Evolutionary conservation across 2,329 filamentous ascomycete genomes (phyloP), one percentile per base, ranked within the genome.

Genomic region (Sclerotinia trifoliorum): DNA sequence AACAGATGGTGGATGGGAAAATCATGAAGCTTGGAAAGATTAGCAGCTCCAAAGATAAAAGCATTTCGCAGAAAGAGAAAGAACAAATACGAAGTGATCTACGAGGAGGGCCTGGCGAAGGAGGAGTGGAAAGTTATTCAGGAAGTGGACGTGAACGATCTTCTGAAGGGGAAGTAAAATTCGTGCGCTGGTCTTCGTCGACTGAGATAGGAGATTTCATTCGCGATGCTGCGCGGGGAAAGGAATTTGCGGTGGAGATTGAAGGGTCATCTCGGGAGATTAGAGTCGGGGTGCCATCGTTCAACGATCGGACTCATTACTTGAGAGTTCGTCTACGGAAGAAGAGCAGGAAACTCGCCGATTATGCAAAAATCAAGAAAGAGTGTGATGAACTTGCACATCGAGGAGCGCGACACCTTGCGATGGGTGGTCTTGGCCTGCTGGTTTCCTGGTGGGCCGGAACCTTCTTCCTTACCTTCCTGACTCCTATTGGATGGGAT

Each of bases 171-270:
- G 65, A 74, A 26, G 62, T 84, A 68, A 85, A 87, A 66, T 95
- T 94, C 81, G 92, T 97, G 2, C 88, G 93, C 42, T 97, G 94
- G 94, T 93, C 90, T 56, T 88, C 88, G 54, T 92, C 89, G 42
- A 97, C 94, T 0, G 94, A 97, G 77, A 90, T 97, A 44, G 94
- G 94, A 13, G 94, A 97, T 80, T 97, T 97, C 76, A 95, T 97
- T 72, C 88, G 93, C 11, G 94, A 97, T 77, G 93, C 94, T 0
- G 92, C 93, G 0, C 84, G 92, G 3, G 92, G 91, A 0, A 88
- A 91, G 66, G 92, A 96, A 76, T 97, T 97, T 76, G 88, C 90
- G 3, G 88, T 97, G 55, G 87, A 90, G 65, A 92, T 97, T 68
- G 90, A 96, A 76, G 92, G 92, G 0, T 83, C 83, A 0, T 81